Percentiles rank a stretch among this genome's conserved stretches.
These are phyloP conservation scores for Sphaerobolus stellatus DNA, from an alignment of 1,284 basidiomycete species.

Conservation along the genomic window DNA sequence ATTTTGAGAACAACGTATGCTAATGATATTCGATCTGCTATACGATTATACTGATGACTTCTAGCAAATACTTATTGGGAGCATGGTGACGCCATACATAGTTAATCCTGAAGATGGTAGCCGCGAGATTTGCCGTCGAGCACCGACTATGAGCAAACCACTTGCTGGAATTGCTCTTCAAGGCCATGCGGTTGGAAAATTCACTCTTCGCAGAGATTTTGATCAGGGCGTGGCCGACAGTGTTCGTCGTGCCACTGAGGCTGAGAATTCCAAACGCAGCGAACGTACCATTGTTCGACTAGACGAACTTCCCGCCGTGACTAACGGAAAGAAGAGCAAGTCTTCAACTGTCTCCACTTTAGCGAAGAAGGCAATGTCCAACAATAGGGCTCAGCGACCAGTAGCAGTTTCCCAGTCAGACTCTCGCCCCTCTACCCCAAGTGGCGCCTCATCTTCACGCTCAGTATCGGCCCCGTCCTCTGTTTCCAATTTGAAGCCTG, in stretches of 20 bases:
- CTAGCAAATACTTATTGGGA: conserved; percentile 66
- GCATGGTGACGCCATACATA: conserved; percentile 59
- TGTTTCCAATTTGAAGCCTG: no score
- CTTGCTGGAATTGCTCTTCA: conserved; percentile 66
- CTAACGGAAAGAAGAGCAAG: conserved; percentile 33
- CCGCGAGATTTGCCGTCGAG: conserved; percentile 70
- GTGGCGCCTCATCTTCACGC: not conserved
- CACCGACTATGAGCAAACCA: conserved; percentile 53
- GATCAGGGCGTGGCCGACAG: conserved; percentile 49
- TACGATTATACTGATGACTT: no score
- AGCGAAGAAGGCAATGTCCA: conserved; percentile 15
- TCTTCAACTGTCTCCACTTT: conserved; percentile 24
- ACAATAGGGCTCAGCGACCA: conserved; percentile 6
- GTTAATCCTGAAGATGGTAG: conserved; percentile 49
- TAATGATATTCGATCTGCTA: no score
- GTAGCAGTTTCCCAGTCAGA: not conserved
- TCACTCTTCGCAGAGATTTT: conserved; percentile 60
- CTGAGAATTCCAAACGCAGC: conserved; percentile 50
- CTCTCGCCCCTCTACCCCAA: not conserved
- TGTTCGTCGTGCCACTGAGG: conserved; percentile 58
- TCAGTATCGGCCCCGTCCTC: no score
- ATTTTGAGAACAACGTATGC: conserved; percentile 9
- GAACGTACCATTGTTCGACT: conserved; percentile 55
- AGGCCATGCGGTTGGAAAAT: conserved; percentile 67
- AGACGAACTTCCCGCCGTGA: conserved; percentile 34